Percentiles rank a stretch among this genome's conserved stretches.
These are phyloP conservation scores for Boletus vinaceobasis DNA, from an alignment of 768 basidiomycete genomes.

Conservation along the genomic window DNA sequence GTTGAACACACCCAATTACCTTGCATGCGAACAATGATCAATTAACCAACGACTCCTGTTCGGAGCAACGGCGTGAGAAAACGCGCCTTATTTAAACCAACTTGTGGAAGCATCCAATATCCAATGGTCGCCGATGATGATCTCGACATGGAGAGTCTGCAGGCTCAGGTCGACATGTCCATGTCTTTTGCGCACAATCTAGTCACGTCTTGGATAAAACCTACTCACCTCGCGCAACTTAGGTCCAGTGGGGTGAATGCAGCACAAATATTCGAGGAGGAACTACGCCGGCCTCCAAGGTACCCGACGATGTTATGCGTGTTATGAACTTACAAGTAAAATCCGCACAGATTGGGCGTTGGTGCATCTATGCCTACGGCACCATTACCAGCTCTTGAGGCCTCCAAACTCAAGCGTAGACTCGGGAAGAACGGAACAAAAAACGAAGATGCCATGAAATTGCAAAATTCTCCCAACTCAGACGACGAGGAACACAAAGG, in stretches of 20 bases:
- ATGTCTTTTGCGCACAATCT: slow-evolving; percentile 74
- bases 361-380: slow-evolving; percentile 59
- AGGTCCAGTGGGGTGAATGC: slow-evolving; percentile 31
- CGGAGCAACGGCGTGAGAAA: slow-evolving; percentile 20
- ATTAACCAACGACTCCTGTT: background rate
- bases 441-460: slow-evolving; percentile 40
- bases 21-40: no score
- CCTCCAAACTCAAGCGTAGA: slow-evolving; percentile 59
- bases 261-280: slow-evolving; percentile 60
- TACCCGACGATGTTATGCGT: slow-evolving; percentile 23
- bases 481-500: slow-evolving; percentile 58
- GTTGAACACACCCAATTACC: no score
- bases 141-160: slow-evolving; percentile 63
- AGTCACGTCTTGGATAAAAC: slow-evolving; percentile 74
- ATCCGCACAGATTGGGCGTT: slow-evolving; percentile 59
- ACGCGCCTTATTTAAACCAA: background rate
- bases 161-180: slow-evolving; percentile 80
- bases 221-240: slow-evolving; percentile 40
- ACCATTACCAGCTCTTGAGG: slow-evolving; percentile 46
- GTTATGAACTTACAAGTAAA: slow-evolving; percentile 4
- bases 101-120: background rate
- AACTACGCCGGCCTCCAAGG: slow-evolving; percentile 70
- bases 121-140: slow-evolving; percentile 44
- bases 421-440: slow-evolving; percentile 51
- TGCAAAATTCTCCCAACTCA: slow-evolving; percentile 24